Conservation (phyloP, 2,329 filamentous ascomycete genomes). For the Samsoniella hepiali region DNA sequence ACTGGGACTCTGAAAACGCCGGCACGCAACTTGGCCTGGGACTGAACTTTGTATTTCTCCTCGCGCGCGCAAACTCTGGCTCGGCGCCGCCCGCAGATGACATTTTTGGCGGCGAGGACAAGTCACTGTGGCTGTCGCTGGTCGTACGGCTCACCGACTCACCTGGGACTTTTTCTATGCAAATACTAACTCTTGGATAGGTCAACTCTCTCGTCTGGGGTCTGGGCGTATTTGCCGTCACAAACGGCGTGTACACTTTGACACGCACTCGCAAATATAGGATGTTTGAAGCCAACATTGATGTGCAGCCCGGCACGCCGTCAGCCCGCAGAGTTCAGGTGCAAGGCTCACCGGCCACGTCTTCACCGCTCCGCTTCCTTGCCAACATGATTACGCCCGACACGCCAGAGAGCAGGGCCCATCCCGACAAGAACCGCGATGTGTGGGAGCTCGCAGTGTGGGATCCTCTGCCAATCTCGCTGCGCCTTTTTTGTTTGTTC, state of each 20-base stretch:
- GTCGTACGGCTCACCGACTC: conserved; percentile 41
- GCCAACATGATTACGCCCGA: conserved; percentile 63
- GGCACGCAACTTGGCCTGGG: conserved; percentile 71
- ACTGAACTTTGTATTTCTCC: conserved; percentile 75
- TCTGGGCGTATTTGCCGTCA: conserved; percentile 61
- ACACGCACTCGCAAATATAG: conserved; percentile 81
- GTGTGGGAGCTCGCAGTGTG: conserved; percentile 95
- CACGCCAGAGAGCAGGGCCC: conserved; percentile 75
- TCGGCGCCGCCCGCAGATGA: conserved; percentile 61
- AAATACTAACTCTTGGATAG: conserved; percentile 39
- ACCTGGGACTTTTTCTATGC: conserved; percentile 16
- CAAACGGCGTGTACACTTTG: conserved; percentile 81
- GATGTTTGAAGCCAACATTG: conserved; percentile 83
- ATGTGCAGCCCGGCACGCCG: conserved; percentile 71
- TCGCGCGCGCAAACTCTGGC: conserved; percentile 76
- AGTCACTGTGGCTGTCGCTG: conserved; percentile 62
- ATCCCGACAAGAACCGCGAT: conserved; percentile 77
- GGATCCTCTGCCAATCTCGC: conserved; percentile 83
- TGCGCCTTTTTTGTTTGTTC: conserved; percentile 84
- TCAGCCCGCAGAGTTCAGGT: conserved; percentile 87
- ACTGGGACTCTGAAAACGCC: conserved; percentile 81
- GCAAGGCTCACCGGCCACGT: conserved; percentile 73
- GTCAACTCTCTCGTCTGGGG: conserved; percentile 67
- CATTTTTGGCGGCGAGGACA: conserved; percentile 72
- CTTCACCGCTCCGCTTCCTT: conserved; percentile 75